A percentile compares a stretch with the other conserved stretches of the same genome.
Evolutionary conservation across 768 basidiomycete genomes (phyloP).

Genomic region (Suillus occidentalis): DNA sequence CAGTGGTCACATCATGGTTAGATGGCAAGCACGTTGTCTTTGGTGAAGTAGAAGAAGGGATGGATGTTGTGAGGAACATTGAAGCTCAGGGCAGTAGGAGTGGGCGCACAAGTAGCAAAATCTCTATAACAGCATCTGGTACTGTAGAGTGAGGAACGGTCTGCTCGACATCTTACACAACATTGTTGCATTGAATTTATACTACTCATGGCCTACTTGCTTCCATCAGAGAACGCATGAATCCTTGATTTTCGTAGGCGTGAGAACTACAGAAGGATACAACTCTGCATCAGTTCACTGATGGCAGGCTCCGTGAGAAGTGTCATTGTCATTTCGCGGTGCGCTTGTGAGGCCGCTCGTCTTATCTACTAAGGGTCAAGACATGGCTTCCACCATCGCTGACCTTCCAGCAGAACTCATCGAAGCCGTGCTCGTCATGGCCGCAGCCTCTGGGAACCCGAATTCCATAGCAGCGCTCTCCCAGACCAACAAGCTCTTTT

Average conservation of each 20-base stretch:
- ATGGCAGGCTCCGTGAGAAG: neutral
- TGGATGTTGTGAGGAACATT: conserved; percentile 42
- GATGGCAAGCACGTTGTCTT: conserved; percentile 47
- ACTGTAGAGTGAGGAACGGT: conserved; percentile 32
- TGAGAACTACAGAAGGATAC: too few relatives aligned
- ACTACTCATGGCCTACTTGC: too few relatives aligned
- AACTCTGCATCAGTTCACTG: too few relatives aligned
- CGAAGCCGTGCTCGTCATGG: conserved; percentile 36
- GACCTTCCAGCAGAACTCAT: conserved; percentile 42
- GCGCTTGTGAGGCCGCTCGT: neutral
- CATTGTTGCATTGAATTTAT: neutral
- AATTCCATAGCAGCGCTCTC: conserved; percentile 36
- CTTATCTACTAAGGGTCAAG: neutral
- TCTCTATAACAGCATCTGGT: conserved; percentile 61
- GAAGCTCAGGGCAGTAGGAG: conserved; percentile 33
- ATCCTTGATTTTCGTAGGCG: too few relatives aligned
- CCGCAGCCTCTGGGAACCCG: conserved; percentile 24
- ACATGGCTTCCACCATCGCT: neutral
- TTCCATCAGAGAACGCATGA: too few relatives aligned
- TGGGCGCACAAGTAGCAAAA: conserved; percentile 32
- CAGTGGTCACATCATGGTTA: conserved; percentile 64
- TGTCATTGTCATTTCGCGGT: neutral
- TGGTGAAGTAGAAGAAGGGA: conserved; percentile 46
- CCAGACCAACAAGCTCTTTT: conserved; percentile 37
- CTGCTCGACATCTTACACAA: neutral